Base-by-base conservation (phyloP, 2,329 filamentous ascomycete genomes). In the Trichoderma sp. region DNA sequence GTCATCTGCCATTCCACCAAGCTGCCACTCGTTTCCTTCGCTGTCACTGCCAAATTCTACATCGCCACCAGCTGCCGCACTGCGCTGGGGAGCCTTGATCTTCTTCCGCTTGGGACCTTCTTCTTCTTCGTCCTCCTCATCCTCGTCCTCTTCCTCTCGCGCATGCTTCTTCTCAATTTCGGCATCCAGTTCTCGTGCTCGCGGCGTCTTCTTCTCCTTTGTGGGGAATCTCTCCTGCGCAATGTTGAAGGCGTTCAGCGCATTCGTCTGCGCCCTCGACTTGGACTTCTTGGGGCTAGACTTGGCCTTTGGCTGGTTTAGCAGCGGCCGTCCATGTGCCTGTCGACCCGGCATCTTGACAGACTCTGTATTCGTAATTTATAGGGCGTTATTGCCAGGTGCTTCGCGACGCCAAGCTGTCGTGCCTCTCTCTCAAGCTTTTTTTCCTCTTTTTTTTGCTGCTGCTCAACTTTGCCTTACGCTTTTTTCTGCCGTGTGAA, bases 1-100 rank as follows among this genome's bases (percentile, higher is more conserved):
- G 36, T 87, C 86, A 18, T 83, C 84, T 26, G 84, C 85, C 6
- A 89, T 73, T 12, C 82, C 85, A 30, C 95, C 94, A 65, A 97
- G 85, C 64, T 87, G 91, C 94, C 94, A 97, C 78, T 93, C 90
- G 77, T 97, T 93, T 26, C 94, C 94, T 73, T 95, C 93, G 73
- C 92, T 93, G 78, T 97, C 95, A 76, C 91, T 95, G 11, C 93
- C 93, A 74, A 91, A 90, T 72, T 95, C 92, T 18, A 89, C 85
- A 57, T 87, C 86, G 21, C 88, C 87, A 76, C 89, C 85, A 6
- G 82, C 84, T 5, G 85, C 82, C 51, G 83, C 82, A 18, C 81
- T 26, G 32, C 81, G 64, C 76, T 81, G 53, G 80, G 79, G 84
- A 51, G 84, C 83, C 79, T 82, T 84, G 36, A 74, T 75, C 77